A percentile compares a stretch with the other conserved stretches of the same genome.
These are phyloP conservation scores for Staphylotrichum longicolle DNA, from an alignment of 495 filamentous ascomycete species.

Conservation along the genomic window DNA sequence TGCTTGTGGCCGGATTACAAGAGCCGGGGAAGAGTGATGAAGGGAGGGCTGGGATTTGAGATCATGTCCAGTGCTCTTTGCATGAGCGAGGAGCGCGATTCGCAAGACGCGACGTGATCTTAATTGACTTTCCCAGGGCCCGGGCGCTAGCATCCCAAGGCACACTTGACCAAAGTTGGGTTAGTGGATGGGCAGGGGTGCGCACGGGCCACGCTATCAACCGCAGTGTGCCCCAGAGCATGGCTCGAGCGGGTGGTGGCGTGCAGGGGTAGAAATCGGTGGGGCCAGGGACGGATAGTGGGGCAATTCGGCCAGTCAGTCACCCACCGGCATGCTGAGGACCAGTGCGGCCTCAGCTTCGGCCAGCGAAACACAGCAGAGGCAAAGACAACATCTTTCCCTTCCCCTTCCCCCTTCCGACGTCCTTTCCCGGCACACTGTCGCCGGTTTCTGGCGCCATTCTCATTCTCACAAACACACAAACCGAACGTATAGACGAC, in stretches of 20 bases:
- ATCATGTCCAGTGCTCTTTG: not conserved
- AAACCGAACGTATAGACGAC: not conserved
- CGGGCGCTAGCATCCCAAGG: not conserved
- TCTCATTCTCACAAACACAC: not conserved
- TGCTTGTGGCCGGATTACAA: not conserved
- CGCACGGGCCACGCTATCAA: not conserved
- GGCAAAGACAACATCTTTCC: not conserved
- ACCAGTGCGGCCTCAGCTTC: not conserved
- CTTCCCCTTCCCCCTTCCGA: not conserved
- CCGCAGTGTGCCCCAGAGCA: not conserved
- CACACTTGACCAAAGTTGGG: not conserved
- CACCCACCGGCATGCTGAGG: not conserved
- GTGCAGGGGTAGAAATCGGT: not conserved
- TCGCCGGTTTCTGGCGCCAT: not conserved
- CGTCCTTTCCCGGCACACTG: not conserved
- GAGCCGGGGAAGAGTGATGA: not conserved
- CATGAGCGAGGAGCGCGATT: constrained; percentile 1
- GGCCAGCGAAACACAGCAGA: not conserved
- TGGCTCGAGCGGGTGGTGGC: not conserved
- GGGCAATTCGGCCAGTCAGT: constrained; percentile 19
- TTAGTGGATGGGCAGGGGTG: not conserved
- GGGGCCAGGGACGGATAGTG: constrained; percentile 2
- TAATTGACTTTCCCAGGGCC: constrained; percentile 22
- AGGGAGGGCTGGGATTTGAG: not conserved
- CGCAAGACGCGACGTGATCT: constrained; percentile 28